phyloP scores from a whole-genome alignment of 2,329 filamentous ascomycete species.

The Orbilia oligospora region DNA sequence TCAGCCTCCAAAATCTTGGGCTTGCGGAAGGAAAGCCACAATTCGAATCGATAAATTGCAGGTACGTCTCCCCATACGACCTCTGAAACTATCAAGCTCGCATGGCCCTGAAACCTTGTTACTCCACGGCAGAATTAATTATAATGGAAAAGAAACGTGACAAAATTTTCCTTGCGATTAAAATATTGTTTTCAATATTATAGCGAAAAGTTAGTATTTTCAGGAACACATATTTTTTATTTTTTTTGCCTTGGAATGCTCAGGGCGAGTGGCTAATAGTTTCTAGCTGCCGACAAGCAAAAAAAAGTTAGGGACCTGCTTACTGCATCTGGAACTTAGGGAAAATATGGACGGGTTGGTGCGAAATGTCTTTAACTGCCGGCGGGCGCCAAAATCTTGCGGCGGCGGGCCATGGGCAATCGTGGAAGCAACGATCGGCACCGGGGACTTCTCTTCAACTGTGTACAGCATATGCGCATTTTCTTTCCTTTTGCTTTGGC shows the following conservation, averaged over 20 bases:
- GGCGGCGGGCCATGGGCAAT: conserved; percentile 55
- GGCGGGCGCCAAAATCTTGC: conserved; percentile 59
- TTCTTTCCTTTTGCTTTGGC: conserved; percentile 59
- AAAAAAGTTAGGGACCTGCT: not conserved
- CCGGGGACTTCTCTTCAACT: conserved; percentile 50
- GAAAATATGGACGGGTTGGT: conserved; percentile 29
- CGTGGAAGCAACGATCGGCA: conserved; percentile 56
- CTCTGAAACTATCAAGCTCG: conserved; percentile 61
- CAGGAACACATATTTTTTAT: conserved; percentile 11
- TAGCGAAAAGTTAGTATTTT: conserved; percentile 12
- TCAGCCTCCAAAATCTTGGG: conserved; percentile 57
- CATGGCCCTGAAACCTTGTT: conserved; percentile 58
- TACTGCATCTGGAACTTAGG: conserved; percentile 20
- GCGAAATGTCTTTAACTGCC: conserved; percentile 40
- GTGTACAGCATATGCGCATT: conserved; percentile 13
- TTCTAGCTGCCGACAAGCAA: not conserved
- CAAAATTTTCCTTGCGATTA: conserved; percentile 33
- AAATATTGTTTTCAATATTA: conserved; percentile 20
- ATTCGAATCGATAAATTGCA: conserved; percentile 61
- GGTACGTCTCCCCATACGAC: conserved; percentile 55
- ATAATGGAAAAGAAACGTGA: conserved; percentile 48
- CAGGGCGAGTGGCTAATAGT: conserved; percentile 22
- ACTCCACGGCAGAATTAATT: conserved; percentile 54
- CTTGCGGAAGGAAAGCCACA: conserved; percentile 59
- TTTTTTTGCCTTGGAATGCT: not conserved